Percentiles rank a stretch among this genome's conserved stretches.
These are phyloP conservation scores for Talaromyces islandicus DNA, from an alignment of 2,329 filamentous ascomycete genomes.

Conservation along the genomic window DNA sequence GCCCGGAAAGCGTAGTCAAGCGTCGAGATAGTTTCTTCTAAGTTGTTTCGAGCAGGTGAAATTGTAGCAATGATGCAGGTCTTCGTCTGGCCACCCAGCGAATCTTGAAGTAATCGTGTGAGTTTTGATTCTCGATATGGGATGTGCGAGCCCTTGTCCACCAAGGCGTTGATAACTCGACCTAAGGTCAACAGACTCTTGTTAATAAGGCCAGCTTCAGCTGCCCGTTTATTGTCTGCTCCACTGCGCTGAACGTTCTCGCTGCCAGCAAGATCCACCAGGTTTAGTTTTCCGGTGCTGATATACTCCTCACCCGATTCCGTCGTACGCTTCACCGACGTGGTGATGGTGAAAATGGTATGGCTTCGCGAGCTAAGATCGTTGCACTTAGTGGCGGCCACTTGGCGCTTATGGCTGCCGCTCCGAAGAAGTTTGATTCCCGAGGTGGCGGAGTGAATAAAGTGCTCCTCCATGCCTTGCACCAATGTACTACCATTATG, in stretches of 20 bases:
- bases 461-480: conserved; percentile 95
- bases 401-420: conserved; percentile 89
- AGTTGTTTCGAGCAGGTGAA: conserved; percentile 87
- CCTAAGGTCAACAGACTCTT: conserved; percentile 93
- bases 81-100: conserved; percentile 88
- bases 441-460: conserved; percentile 77
- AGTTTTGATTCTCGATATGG: conserved; percentile 92
- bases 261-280: conserved; percentile 93
- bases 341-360: conserved; percentile 94
- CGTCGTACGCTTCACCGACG: conserved; percentile 74
- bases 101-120: conserved; percentile 91
- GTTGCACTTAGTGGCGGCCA: conserved; percentile 99
- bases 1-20: conserved; percentile 96
- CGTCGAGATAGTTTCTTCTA: conserved; percentile 97
- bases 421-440: conserved; percentile 84
- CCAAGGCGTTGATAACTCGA: conserved; percentile 93
- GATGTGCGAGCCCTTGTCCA: conserved; percentile 84
- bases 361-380: conserved; percentile 95
- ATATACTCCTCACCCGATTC: conserved; percentile 86
- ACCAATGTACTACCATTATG: conserved; percentile 72
- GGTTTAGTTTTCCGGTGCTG: conserved; percentile 85
- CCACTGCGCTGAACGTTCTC: conserved; percentile 97
- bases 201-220: conserved; percentile 95
- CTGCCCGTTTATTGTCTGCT: conserved; percentile 94
- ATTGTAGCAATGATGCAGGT: conserved; percentile 98